A percentile compares a stretch with the other conserved stretches of the same genome.
phyloP scores from a whole-genome alignment of 495 filamentous ascomycete species.

The Xeromyces bisporus region DNA sequence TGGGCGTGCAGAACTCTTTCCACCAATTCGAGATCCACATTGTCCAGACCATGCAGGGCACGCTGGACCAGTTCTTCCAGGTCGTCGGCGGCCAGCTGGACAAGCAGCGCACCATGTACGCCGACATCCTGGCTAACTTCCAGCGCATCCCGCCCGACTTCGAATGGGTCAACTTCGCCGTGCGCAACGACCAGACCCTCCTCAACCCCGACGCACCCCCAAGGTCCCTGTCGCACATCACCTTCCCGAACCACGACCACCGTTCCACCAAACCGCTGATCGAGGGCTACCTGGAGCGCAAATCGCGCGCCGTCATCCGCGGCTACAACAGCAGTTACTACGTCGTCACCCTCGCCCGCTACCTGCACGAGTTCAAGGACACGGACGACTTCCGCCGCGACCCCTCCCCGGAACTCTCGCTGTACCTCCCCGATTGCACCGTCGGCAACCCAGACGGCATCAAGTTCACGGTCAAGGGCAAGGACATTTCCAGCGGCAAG shows the following conservation, averaged over 20 bases:
- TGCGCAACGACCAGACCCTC: conserved; percentile 50
- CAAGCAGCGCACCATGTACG: conserved; percentile 58
- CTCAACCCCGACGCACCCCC: conserved; percentile 61
- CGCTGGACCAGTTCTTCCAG: conserved; percentile 62
- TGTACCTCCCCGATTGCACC: conserved; percentile 83
- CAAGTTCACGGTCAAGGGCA: conserved; percentile 92
- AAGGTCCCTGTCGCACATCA: conserved; percentile 50
- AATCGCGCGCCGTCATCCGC: conserved; percentile 60
- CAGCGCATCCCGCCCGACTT: conserved; percentile 78
- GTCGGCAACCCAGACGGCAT: conserved; percentile 56
- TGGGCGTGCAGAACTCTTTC: conserved; percentile 79
- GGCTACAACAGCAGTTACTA: conserved; percentile 73
- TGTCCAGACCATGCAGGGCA: conserved; percentile 63
- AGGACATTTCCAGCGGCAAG: conserved; percentile 53
- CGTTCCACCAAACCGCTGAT: conserved; percentile 62
- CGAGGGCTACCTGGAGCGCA: conserved; percentile 74
- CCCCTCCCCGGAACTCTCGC: conserved; percentile 65
- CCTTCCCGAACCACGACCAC: conserved; percentile 82
- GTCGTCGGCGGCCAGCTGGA: conserved; percentile 66
- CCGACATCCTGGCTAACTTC: conserved; percentile 60
- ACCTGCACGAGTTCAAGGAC: conserved; percentile 91
- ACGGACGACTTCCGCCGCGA: conserved; percentile 71
- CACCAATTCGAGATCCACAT: conserved; percentile 76
- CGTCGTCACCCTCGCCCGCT: conserved; percentile 70
- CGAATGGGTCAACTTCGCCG: conserved; percentile 75